Conservation (phyloP, 495 filamentous ascomycete genomes). For the Hamigera avellanea region DNA sequence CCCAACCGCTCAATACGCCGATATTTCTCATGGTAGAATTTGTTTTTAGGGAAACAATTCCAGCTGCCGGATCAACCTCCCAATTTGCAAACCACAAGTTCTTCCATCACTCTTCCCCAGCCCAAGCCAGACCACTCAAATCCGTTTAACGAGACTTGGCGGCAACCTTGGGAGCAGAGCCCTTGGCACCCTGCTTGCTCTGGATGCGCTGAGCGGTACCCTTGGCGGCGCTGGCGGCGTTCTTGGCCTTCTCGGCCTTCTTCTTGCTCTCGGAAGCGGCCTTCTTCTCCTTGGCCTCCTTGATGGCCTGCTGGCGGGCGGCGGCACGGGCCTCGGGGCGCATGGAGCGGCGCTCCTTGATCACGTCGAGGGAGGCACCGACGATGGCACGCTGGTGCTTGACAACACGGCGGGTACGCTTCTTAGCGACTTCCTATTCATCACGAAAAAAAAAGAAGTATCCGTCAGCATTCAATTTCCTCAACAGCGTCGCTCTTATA, state of each 20-base stretch:
- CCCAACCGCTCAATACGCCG: constrained; percentile 14
- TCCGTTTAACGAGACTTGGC: constrained; percentile 73
- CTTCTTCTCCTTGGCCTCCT: constrained; percentile 97
- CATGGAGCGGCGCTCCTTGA: constrained; percentile 93
- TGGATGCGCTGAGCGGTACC: constrained; percentile 67
- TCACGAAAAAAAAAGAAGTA: constrained; percentile 1
- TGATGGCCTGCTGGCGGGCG: constrained; percentile 83
- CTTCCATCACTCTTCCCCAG: constrained; percentile 10
- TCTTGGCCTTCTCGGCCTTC: constrained; percentile 99
- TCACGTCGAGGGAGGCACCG: constrained; percentile 96
- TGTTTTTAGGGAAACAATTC: constrained; percentile 15
- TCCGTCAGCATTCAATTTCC: not conserved
- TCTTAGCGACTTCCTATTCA: constrained; percentile 94
- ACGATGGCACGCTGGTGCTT: constrained; percentile 99
- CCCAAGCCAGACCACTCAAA: constrained; percentile 22
- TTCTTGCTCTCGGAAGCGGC: constrained; percentile 72
- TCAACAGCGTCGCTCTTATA: no score
- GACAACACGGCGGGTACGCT: constrained; percentile 94
- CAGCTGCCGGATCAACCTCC: constrained; percentile 18
- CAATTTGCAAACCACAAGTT: constrained; percentile 10
- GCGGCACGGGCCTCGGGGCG: constrained; percentile 92
- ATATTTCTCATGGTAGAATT: constrained; percentile 8
- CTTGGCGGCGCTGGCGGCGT: constrained; percentile 57
- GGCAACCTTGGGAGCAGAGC: constrained; percentile 72
- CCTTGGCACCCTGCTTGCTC: constrained; percentile 96